phyloP scores from a whole-genome alignment of 345 rosid genomes.

The Rhodamnia argentea region DNA sequence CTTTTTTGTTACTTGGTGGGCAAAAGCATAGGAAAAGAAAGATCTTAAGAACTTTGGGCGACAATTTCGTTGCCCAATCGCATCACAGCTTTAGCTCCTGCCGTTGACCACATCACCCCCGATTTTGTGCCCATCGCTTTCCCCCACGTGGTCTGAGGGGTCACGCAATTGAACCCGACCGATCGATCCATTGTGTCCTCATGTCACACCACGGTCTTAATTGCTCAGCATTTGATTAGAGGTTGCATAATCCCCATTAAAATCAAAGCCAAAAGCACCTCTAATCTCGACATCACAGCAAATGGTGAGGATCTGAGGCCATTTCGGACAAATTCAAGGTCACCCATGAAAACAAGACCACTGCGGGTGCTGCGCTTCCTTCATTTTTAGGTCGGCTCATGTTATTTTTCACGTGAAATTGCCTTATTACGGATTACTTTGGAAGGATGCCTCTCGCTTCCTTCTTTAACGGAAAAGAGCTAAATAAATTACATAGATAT shows the following conservation, averaged over 20 bases:
- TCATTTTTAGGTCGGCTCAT: too few species aligned
- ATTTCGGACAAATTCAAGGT: background rate
- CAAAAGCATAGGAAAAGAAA: background rate
- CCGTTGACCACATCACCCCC: background rate
- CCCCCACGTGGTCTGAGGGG: background rate
- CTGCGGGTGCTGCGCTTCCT: too few species aligned
- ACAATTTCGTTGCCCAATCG: background rate
- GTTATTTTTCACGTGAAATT: too few species aligned
- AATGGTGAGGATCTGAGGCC: background rate
- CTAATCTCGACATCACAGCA: background rate
- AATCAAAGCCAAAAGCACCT: background rate
- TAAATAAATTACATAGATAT: background rate
- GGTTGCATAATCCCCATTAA: background rate
- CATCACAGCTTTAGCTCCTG: background rate
- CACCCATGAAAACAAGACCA: background rate
- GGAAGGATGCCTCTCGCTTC: background rate
- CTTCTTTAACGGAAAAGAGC: background rate
- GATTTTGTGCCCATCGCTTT: background rate
- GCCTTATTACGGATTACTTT: too few species aligned
- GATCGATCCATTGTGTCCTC: background rate
- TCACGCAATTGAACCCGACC: background rate
- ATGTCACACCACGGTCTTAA: background rate
- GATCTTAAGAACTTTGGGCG: background rate
- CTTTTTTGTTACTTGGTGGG: background rate
- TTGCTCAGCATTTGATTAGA: background rate